A percentile compares a stretch with the other conserved stretches of the same genome.
Conservation (phyloP, 352 stramenopile species). For the Globisporangium orthogonon region DNA sequence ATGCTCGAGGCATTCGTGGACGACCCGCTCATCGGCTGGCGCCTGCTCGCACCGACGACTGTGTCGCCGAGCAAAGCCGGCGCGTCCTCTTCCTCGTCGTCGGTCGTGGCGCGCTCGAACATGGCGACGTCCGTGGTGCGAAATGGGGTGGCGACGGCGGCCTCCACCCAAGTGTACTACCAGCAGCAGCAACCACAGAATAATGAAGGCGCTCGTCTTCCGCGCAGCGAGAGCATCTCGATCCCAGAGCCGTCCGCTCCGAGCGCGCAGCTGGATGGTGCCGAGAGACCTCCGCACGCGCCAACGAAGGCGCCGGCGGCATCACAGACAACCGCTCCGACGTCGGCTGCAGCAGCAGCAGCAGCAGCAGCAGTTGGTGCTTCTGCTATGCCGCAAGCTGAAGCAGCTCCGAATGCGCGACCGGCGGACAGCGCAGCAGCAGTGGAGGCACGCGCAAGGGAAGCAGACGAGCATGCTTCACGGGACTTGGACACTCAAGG, state of each 20-base stretch:
- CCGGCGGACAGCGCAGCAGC: not conserved
- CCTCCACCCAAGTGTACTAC: constrained; percentile 2
- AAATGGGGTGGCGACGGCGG: not conserved
- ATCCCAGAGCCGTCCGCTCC: constrained; percentile 33
- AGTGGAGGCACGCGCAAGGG: not conserved
- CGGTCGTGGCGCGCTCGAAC: constrained; percentile 23
- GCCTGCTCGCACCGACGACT: constrained; percentile 78
- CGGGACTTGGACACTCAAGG: constrained; percentile 2
- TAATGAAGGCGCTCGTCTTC: constrained; percentile 3
- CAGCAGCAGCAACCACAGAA: constrained; percentile 12
- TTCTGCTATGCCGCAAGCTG: not conserved
- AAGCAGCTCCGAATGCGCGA: not conserved
- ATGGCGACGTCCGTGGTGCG: constrained; percentile 13
- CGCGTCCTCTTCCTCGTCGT: constrained; percentile 12
- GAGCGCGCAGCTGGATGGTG: constrained; percentile 19
- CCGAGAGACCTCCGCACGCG: constrained; percentile 2
- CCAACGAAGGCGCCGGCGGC: not conserved
- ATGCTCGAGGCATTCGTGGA: constrained; percentile 99
- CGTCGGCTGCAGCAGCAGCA: not conserved
- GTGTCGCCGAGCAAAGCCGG: constrained; percentile 33
- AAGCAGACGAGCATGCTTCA: constrained; percentile 1
- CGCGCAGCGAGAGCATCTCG: constrained; percentile 51
- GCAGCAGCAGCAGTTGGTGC: too few relatives aligned
- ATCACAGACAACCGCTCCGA: constrained; percentile 1
- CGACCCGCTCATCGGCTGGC: constrained; percentile 98